These are phyloP conservation scores for Cucumis sativus DNA, from an alignment of 306 rosid genomes.

Conservation along the genomic window Cucumber_9930_V3 NC_026656.2:19707001-19707500, in stretches of 20 bases:
- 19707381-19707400: constrained; percentile 18
- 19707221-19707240: not conserved
- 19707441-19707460: constrained; percentile 58
- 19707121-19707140: not conserved
- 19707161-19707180: not conserved
- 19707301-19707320: not conserved
- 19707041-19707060: constrained; percentile 45
- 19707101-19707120: not conserved
- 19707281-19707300: not conserved
- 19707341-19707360: not conserved
- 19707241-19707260: not conserved
- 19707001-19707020: constrained; percentile 58
- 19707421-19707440: constrained; percentile 53
- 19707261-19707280: not conserved
- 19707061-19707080: not conserved
- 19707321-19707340: not conserved
- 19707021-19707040: constrained; percentile 84
- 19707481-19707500: constrained; percentile 49
- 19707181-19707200: not conserved
- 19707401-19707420: constrained; percentile 86
- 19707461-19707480: constrained; percentile 39
- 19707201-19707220: not conserved
- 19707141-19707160: not conserved
- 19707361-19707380: not conserved
- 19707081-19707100: not conserved